phyloP scores from a whole-genome alignment of 2,329 filamentous ascomycete species.

The Dactylella cylindrospora region DNA sequence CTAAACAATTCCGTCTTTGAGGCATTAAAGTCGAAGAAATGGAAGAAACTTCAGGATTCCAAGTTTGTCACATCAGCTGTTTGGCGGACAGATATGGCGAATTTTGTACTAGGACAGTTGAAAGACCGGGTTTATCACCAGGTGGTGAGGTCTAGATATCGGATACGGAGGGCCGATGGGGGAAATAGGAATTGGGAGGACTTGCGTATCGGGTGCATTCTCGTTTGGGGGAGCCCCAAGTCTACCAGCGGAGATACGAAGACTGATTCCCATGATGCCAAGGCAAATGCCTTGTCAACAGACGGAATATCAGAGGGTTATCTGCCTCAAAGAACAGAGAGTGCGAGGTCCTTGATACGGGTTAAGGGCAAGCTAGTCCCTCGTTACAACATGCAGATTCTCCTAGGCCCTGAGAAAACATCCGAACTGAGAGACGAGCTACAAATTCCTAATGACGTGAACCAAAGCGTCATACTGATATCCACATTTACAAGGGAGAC shows the following conservation, averaged over 20 bases:
- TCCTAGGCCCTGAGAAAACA: slow-evolving; percentile 43
- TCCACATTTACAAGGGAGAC: slow-evolving; percentile 38
- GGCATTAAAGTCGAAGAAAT: slow-evolving; percentile 27
- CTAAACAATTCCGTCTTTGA: slow-evolving; percentile 10
- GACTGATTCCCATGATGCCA: too few relatives aligned
- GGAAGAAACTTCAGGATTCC: slow-evolving; percentile 36
- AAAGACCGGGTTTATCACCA: slow-evolving; percentile 56
- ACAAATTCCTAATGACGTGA: slow-evolving; percentile 40
- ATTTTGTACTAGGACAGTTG: slow-evolving; percentile 58
- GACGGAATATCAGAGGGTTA: not conserved
- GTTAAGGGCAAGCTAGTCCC: slow-evolving; percentile 44
- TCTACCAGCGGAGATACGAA: not conserved
- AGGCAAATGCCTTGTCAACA: too few relatives aligned
- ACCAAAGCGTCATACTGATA: slow-evolving; percentile 41
- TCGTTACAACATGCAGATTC: slow-evolving; percentile 44
- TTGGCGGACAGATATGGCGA: slow-evolving; percentile 62
- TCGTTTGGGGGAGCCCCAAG: slow-evolving; percentile 43
- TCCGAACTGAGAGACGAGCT: slow-evolving; percentile 41
- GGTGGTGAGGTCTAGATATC: slow-evolving; percentile 51
- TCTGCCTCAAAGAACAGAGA: slow-evolving; percentile 2
- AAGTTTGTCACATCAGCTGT: slow-evolving; percentile 48
- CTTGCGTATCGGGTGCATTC: slow-evolving; percentile 44
- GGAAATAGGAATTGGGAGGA: slow-evolving; percentile 41
- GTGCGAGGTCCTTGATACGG: slow-evolving; percentile 25
- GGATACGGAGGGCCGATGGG: slow-evolving; percentile 37